These are phyloP conservation scores for Brasilioporus rufonigricans DNA, from an alignment of 768 basidiomycete species.

Conservation along the genomic window DNA sequence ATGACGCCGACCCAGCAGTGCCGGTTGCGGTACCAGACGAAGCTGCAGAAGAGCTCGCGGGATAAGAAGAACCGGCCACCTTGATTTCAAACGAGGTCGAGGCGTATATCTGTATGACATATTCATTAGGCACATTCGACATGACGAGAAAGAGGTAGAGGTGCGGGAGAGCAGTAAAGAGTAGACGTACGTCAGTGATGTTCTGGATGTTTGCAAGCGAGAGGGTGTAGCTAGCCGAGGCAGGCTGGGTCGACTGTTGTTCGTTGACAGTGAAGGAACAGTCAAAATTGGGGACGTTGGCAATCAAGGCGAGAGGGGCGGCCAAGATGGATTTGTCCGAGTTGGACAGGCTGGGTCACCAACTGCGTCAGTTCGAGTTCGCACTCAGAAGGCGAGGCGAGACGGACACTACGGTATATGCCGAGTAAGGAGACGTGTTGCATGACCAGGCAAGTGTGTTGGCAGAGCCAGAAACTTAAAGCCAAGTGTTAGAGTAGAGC, in stretches of 20 bases:
- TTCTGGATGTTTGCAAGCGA: slow-evolving; percentile 51
- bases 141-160: neutral
- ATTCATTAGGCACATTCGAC: neutral
- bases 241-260: slow-evolving; percentile 42
- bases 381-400: neutral
- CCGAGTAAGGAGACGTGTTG: slow-evolving; percentile 33
- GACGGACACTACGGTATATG: slow-evolving; percentile 48
- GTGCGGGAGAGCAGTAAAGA: neutral
- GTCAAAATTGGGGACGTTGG: slow-evolving; percentile 52
- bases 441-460: slow-evolving; percentile 66
- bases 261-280: slow-evolving; percentile 54
- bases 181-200: slow-evolving; percentile 49
- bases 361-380: slow-evolving; percentile 6
- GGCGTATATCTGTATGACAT: slow-evolving; percentile 52
- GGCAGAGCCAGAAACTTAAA: slow-evolving; percentile 50
- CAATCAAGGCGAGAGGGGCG: slow-evolving; percentile 41
- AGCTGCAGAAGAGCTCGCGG: slow-evolving; percentile 33
- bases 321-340: slow-evolving; percentile 38
- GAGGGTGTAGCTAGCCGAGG: slow-evolving; percentile 48
- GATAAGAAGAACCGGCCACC: slow-evolving; percentile 52
- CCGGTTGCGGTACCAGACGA: slow-evolving; percentile 24
- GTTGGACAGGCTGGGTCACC: slow-evolving; percentile 42
- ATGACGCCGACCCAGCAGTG: slow-evolving; percentile 13
- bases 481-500: neutral
- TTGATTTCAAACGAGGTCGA: slow-evolving; percentile 60